phyloP scores from a whole-genome alignment of 2,329 filamentous ascomycete genomes.

The Botrytis medusae region DNA sequence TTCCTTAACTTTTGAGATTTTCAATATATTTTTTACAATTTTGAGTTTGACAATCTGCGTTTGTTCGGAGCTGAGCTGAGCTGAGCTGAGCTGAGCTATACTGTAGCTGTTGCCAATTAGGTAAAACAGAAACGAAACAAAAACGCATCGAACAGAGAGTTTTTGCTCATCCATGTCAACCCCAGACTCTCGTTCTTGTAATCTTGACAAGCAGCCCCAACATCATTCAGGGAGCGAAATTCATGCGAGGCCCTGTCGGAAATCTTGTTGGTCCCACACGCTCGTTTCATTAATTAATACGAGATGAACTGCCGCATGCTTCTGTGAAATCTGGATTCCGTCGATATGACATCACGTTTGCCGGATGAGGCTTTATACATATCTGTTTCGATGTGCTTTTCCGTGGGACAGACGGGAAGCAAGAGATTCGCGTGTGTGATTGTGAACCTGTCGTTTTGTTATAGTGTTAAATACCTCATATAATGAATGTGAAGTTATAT shows the following conservation, averaged over 20 bases:
- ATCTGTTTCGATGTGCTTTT: not conserved
- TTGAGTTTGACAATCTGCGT: not conserved
- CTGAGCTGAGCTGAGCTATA: not conserved
- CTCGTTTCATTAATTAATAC: not conserved
- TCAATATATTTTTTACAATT: not conserved
- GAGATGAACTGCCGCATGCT: constrained; percentile 3
- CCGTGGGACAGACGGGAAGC: not conserved
- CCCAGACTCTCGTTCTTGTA: constrained; percentile 3
- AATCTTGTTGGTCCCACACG: not conserved
- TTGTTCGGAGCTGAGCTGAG: not conserved
- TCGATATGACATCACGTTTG: constrained; percentile 3
- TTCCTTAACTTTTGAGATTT: not conserved
- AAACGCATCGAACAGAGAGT: not conserved
- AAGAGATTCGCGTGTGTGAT: not conserved
- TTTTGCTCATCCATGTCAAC: constrained; percentile 2
- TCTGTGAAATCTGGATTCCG: not conserved
- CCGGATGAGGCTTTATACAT: too few species aligned
- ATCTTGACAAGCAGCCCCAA: not conserved
- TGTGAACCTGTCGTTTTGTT: not conserved
- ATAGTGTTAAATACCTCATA: not conserved
- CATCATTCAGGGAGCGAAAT: not conserved
- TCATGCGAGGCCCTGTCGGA: constrained; percentile 7
- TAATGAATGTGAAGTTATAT: too few species aligned
- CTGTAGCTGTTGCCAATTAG: not conserved
- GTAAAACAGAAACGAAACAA: not conserved